Percentiles rank a stretch among this genome's conserved stretches.
These are phyloP conservation scores for Setomelanomma holmii DNA, from an alignment of 2,329 filamentous ascomycete genomes.

Conservation along the genomic window DNA sequence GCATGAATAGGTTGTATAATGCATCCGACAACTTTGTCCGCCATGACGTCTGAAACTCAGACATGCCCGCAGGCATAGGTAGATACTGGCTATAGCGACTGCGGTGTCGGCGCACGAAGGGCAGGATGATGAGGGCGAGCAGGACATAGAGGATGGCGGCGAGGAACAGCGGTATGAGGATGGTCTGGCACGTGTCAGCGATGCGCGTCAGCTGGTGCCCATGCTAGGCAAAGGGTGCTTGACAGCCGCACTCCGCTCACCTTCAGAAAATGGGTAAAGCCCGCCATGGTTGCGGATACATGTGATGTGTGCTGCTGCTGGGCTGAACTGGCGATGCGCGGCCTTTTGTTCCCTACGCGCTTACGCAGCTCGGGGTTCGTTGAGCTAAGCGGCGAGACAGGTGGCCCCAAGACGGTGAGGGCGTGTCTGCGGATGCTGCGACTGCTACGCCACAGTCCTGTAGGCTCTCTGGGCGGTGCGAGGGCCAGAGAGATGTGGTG, in stretches of 20 bases:
- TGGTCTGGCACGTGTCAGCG: conserved; percentile 39
- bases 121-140: conserved; percentile 51
- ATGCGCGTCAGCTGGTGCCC: background rate
- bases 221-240: no score
- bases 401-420: background rate
- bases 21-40: conserved; percentile 47
- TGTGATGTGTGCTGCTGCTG: conserved; percentile 4
- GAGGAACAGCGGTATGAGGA: conserved; percentile 55
- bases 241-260: conserved; percentile 21
- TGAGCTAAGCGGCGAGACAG: conserved; percentile 9
- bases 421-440: background rate
- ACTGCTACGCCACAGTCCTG: conserved; percentile 1
- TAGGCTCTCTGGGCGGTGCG: background rate
- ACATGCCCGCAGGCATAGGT: conserved; percentile 45
- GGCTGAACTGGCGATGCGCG: conserved; percentile 6
- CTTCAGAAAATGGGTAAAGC: conserved; percentile 44
- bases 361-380: background rate
- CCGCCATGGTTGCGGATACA: conserved; percentile 36
- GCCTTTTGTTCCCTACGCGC: conserved; percentile 5
- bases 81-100: conserved; percentile 54
- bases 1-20: conserved; percentile 42
- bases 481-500: background rate
- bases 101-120: conserved; percentile 54
- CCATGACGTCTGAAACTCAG: conserved; percentile 28
- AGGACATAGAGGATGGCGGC: conserved; percentile 53